Base-by-base conservation (phyloP, 2,329 filamentous ascomycete genomes). In the Lasiodiplodia hormozganensis region DNA sequence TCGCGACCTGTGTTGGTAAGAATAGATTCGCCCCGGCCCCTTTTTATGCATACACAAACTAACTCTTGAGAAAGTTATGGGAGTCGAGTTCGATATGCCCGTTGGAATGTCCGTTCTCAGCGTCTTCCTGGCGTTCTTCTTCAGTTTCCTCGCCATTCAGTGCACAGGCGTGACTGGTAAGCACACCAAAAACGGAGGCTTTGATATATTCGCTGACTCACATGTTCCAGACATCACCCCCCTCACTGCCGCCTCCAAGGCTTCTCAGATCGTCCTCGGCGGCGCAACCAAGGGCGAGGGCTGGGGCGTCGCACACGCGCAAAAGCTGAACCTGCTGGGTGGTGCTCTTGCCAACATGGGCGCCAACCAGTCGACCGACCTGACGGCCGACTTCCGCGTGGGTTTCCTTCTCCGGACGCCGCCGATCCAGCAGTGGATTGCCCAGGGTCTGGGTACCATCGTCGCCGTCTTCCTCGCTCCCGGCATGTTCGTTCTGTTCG, bases 401-500 rank as follows among this genome's bases (percentile, higher is more conserved):
- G 89, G 89, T 4, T 91, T 90, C 82, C 82, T 92, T 4, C 85
- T 92, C 66, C 82, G 85, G 70, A 91, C 89, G 0, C 85, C 89
- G 0, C 89, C 89, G 0, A 83, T 86, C 69, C 85, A 88, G 75
- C 89, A 92, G 77, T 92, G 88, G 83, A 82, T 89, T 71, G 89
- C 89, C 0, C 90, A 92, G 77, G 85, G 83, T 52, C 78, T 90
- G 16, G 89, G 89, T 34, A 87, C 87, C 10, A 76, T 90, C 38
- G 84, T 90, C 58, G 85, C 89, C n/a, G 83, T 90, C 72, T 90
- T 90, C 80, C 79, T 92, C 14, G 88, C 89, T 0, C 89, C 89
- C 0, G 88, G 87, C 11, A 85, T 92, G 72, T 92, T 91, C 74
- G 85, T 90, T 40, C 85, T 91, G 54, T 91, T 91, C 81, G 85